phyloP scores from a whole-genome alignment of 768 basidiomycete genomes.

The Chlorophyllum brunneum region DNA sequence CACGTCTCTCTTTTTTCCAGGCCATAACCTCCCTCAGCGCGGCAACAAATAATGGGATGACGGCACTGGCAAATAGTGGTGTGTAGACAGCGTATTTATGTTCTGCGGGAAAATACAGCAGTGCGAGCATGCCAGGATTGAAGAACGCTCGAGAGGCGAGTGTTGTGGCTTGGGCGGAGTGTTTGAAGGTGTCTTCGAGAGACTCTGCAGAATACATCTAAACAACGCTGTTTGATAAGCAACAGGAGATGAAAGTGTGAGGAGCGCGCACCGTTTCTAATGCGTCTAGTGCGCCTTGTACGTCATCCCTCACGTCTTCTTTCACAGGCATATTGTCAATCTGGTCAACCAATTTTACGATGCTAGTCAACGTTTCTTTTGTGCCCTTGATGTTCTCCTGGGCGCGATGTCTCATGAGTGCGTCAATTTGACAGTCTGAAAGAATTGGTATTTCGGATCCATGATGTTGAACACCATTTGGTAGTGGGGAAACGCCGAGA shows the following conservation, averaged over 20 bases:
- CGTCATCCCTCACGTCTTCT: conserved; percentile 67
- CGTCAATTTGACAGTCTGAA: conserved; percentile 79
- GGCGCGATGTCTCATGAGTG: conserved; percentile 66
- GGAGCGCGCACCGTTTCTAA: conserved; percentile 58
- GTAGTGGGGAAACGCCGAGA: conserved; percentile 73
- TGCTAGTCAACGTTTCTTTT: conserved; percentile 76
- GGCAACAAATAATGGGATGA: conserved; percentile 78
- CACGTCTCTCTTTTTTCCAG: conserved; percentile 42
- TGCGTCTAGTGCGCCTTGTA: conserved; percentile 64
- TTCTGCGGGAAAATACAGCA: conserved; percentile 96
- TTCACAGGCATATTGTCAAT: conserved; percentile 93
- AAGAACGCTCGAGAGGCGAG: conserved; percentile 89
- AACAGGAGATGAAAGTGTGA: not conserved
- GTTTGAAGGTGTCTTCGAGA: conserved; percentile 42
- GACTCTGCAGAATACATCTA: conserved; percentile 42
- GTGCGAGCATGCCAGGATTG: conserved; percentile 92
- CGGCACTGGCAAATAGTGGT: conserved; percentile 88
- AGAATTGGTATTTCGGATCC: conserved; percentile 26
- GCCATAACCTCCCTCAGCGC: conserved; percentile 66
- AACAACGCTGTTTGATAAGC: not conserved
- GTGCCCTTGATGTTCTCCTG: conserved; percentile 65
- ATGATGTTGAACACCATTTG: conserved; percentile 36
- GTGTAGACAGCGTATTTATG: conserved; percentile 98
- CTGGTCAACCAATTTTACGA: conserved; percentile 77
- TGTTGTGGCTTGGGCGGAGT: conserved; percentile 59